phyloP scores from a whole-genome alignment of 208 protist species.

The Porcisia hertigi region DNA sequence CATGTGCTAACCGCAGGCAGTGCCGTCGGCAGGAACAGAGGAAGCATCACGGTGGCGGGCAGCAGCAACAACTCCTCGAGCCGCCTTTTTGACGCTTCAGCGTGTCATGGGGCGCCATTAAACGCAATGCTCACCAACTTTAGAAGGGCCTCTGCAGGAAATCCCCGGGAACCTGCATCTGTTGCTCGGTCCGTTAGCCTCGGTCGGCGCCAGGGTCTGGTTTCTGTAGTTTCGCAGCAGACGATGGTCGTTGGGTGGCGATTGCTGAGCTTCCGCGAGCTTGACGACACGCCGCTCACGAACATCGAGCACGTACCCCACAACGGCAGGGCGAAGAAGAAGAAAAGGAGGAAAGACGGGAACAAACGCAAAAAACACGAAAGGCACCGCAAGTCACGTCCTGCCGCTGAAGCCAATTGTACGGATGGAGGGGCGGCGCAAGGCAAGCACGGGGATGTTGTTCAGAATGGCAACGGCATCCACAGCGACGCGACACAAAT shows the following conservation, averaged over 20 bases:
- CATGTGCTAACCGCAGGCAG: neutral
- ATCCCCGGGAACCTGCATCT: constrained; percentile 3
- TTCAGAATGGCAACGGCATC: neutral
- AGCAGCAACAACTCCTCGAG: neutral
- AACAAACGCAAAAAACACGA: constrained; percentile 26
- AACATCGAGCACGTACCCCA: constrained; percentile 25
- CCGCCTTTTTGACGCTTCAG: neutral
- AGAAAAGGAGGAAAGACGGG: constrained; percentile 16
- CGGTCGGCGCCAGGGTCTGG: neutral
- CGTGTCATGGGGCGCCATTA: constrained; percentile 10
- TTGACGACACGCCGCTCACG: constrained; percentile 34
- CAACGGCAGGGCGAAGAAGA: constrained; percentile 16
- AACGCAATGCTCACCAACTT: constrained; percentile 9
- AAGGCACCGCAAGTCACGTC: constrained; percentile 15
- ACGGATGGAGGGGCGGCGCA: neutral
- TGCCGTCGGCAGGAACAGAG: neutral
- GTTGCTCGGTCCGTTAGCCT: constrained; percentile 16
- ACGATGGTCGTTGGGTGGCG: constrained; percentile 16
- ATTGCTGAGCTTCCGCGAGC: constrained; percentile 42
- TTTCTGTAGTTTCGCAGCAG: constrained; percentile 11
- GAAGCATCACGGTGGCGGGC: neutral
- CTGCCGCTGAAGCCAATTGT: neutral
- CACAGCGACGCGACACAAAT: constrained; percentile 14
- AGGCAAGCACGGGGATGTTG: neutral
- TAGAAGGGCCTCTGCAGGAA: neutral